Conservation (phyloP, 345 rosid genomes). For the Excoecaria cochinchinensis region DNA sequence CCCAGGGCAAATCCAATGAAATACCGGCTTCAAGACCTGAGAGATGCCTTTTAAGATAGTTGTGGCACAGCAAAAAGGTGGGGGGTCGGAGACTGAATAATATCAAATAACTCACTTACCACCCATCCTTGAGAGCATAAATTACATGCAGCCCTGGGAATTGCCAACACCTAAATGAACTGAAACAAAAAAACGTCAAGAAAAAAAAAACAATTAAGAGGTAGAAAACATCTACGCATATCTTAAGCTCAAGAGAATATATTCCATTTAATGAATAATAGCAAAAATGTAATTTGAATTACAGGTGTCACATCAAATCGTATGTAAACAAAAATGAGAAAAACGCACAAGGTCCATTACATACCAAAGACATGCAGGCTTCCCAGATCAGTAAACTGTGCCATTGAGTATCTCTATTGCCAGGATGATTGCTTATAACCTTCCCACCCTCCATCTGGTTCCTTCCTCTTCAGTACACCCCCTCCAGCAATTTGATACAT, state of each 20-base stretch:
- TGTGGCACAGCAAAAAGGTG: conserved; percentile 27
- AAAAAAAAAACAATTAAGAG: neutral
- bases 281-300: neutral
- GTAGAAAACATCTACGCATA: neutral
- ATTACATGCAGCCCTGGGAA: conserved; percentile 42
- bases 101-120: conserved; percentile 54
- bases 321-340: neutral
- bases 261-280: neutral
- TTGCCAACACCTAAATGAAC: conserved; percentile 39
- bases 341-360: neutral
- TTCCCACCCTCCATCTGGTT: conserved; percentile 94
- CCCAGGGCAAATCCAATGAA: conserved; percentile 42
- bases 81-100: conserved; percentile 45
- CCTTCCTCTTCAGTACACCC: conserved; percentile 65
- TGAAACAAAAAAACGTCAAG: conserved; percentile 17
- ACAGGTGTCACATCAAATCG: neutral
- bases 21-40: conserved; percentile 28
- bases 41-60: conserved; percentile 29
- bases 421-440: conserved; percentile 72
- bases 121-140: conserved; percentile 42
- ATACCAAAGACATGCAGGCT: conserved; percentile 41
- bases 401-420: conserved; percentile 48
- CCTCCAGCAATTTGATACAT: conserved; percentile 66
- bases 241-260: neutral
- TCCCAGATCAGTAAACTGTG: conserved; percentile 5